Evolutionary conservation across 768 basidiomycete species (phyloP).

Genomic region (Lactarius hatsudake): DNA sequence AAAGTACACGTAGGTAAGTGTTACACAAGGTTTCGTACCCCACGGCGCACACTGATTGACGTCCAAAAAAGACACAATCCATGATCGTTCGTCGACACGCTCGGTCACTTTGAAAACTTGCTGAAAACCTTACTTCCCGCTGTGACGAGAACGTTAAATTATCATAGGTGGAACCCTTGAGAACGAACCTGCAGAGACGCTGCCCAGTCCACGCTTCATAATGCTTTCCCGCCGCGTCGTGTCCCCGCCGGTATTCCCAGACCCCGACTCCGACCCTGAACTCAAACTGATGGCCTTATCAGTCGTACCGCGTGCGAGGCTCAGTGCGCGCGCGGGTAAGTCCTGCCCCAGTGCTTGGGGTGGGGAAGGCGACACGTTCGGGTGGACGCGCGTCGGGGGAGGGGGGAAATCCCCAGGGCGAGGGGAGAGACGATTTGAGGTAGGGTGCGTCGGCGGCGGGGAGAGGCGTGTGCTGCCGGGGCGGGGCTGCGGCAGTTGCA

Average conservation of each 20-base stretch:
- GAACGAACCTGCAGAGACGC: slow-evolving; percentile 20
- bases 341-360: background rate
- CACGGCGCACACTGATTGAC: background rate
- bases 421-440: background rate
- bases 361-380: slow-evolving; percentile 10
- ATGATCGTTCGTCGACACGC: background rate
- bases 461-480: background rate
- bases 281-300: background rate
- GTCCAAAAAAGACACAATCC: background rate
- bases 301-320: slow-evolving; percentile 13
- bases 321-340: slow-evolving; percentile 12
- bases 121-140: slow-evolving; percentile 15
- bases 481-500: background rate
- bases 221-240: background rate
- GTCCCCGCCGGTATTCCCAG: background rate
- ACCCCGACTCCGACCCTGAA: background rate
- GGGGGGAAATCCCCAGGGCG: slow-evolving; percentile 1
- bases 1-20: background rate
- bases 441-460: background rate
- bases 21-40: background rate
- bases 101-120: slow-evolving; percentile 17
- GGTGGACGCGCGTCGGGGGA: background rate
- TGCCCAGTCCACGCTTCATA: background rate
- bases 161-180: background rate
- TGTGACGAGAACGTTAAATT: background rate